Conservation (phyloP, 2,329 filamentous ascomycete genomes). For the Exophiala sp. region DNA sequence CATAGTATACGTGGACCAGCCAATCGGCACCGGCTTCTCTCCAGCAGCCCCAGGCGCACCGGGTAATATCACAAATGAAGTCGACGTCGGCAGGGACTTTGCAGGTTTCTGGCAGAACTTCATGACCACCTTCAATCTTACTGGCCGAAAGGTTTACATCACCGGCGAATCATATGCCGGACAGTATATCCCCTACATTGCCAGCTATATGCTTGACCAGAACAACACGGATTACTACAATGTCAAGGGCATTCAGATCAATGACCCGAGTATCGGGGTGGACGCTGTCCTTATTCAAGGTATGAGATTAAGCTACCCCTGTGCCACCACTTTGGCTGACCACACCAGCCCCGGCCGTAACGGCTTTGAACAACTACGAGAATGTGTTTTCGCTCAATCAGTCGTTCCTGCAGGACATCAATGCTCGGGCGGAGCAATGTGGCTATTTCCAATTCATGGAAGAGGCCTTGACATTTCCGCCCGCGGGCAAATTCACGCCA, state of each 20-base stretch:
- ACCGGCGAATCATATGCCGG: constrained; percentile 53
- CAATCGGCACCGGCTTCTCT: constrained; percentile 57
- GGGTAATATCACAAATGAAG: constrained; percentile 44
- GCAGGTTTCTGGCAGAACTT: constrained; percentile 52
- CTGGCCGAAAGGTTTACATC: constrained; percentile 50
- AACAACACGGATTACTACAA: constrained; percentile 48
- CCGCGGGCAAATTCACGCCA: constrained; percentile 19
- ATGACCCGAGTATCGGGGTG: constrained; percentile 43
- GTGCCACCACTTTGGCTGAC: neutral
- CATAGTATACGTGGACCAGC: constrained; percentile 30
- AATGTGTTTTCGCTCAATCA: constrained; percentile 25
- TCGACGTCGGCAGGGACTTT: constrained; percentile 44
- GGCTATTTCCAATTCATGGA: constrained; percentile 44
- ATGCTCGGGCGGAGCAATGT: constrained; percentile 39
- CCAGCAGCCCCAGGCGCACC: constrained; percentile 32
- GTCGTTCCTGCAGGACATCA: constrained; percentile 33
- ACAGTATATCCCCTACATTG: constrained; percentile 39
- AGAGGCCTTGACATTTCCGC: constrained; percentile 60
- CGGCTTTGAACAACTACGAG: constrained; percentile 37
- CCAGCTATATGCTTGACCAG: constrained; percentile 47
- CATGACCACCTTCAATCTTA: constrained; percentile 49
- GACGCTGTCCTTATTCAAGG: constrained; percentile 32
- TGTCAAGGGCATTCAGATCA: constrained; percentile 47
- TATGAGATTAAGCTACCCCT: neutral
- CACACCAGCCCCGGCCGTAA: constrained; percentile 33